A percentile compares a stretch with the other conserved stretches of the same genome.
Evolutionary conservation across 2,329 filamentous ascomycete species (phyloP).

Genomic region (Macrophomina tecta): DNA sequence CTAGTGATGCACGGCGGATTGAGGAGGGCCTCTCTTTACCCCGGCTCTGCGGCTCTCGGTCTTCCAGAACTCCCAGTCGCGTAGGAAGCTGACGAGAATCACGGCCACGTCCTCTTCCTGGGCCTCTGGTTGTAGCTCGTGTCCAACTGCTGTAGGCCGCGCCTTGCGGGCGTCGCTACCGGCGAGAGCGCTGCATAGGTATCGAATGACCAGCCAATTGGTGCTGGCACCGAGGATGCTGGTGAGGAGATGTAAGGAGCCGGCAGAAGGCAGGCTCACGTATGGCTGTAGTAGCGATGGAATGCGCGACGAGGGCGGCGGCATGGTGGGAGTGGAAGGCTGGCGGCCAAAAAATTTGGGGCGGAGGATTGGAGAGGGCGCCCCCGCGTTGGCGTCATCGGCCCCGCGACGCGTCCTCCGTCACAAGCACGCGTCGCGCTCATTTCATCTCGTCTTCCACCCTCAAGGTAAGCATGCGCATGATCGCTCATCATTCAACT

Average conservation of each 20-base stretch:
- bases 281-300: slow-evolving; percentile 71
- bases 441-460: background rate
- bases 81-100: slow-evolving; percentile 82
- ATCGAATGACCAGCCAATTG: slow-evolving; percentile 63
- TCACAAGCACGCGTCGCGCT: background rate
- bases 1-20: background rate
- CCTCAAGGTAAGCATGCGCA: background rate
- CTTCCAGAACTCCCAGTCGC: slow-evolving; percentile 79
- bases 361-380: slow-evolving; percentile 18
- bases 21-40: slow-evolving; percentile 47
- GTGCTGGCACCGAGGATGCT: slow-evolving; percentile 61
- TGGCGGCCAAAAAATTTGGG: slow-evolving; percentile 9
- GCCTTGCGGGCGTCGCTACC: slow-evolving; percentile 32
- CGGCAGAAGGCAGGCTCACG: slow-evolving; percentile 57
- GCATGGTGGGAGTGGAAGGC: slow-evolving; percentile 34
- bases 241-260: slow-evolving; percentile 70
- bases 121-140: slow-evolving; percentile 45
- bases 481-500: background rate
- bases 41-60: slow-evolving; percentile 70
- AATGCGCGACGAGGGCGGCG: slow-evolving; percentile 52
- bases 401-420: background rate
- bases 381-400: background rate
- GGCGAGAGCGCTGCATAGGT: slow-evolving; percentile 55
- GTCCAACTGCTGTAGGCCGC: slow-evolving; percentile 30
- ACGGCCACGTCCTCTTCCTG: slow-evolving; percentile 50